Percentiles rank a stretch among this genome's conserved stretches.
phyloP scores from a whole-genome alignment of 1,284 basidiomycete species.

The Tremellales sp. region DNA sequence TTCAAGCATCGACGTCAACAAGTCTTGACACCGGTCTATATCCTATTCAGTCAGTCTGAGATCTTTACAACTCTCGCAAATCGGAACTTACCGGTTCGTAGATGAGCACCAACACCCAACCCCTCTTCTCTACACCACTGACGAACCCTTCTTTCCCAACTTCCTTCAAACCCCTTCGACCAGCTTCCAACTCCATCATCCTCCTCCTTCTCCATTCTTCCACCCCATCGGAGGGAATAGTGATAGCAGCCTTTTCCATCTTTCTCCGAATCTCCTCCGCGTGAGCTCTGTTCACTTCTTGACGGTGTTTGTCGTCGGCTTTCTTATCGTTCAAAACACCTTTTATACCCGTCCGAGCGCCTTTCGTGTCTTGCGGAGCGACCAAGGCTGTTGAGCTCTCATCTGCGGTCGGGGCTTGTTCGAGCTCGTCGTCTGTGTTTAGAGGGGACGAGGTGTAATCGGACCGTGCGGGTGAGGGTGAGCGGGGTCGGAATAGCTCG shows the following conservation, averaged over 20 bases:
- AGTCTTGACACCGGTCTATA: constrained; percentile 31
- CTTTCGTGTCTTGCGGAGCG: constrained; percentile 11
- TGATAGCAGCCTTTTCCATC: constrained; percentile 26
- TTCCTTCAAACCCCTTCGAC: constrained; percentile 32
- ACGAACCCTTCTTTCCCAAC: constrained; percentile 37
- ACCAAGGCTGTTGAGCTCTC: neutral
- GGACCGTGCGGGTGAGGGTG: constrained; percentile 26
- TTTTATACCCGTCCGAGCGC: constrained; percentile 42
- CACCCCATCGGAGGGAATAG: constrained; percentile 18
- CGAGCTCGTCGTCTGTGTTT: constrained; percentile 38
- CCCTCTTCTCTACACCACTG: constrained; percentile 33
- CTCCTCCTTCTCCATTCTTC: constrained; percentile 10
- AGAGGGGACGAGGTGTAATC: constrained; percentile 11
- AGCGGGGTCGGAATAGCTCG: constrained; percentile 15
- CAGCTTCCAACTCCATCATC: constrained; percentile 6
- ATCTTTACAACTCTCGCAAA: neutral
- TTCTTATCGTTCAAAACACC: constrained; percentile 40
- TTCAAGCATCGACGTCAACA: constrained; percentile 28
- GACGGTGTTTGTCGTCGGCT: constrained; percentile 8
- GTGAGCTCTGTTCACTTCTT: neutral
- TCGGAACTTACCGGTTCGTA: constrained; percentile 42
- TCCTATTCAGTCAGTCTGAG: constrained; percentile 18
- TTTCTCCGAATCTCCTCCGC: constrained; percentile 3
- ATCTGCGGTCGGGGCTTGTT: constrained; percentile 15
- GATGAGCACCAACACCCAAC: constrained; percentile 41